phyloP scores from a whole-genome alignment of 1,284 basidiomycete species.

The Rhodotorula sp. region DNA sequence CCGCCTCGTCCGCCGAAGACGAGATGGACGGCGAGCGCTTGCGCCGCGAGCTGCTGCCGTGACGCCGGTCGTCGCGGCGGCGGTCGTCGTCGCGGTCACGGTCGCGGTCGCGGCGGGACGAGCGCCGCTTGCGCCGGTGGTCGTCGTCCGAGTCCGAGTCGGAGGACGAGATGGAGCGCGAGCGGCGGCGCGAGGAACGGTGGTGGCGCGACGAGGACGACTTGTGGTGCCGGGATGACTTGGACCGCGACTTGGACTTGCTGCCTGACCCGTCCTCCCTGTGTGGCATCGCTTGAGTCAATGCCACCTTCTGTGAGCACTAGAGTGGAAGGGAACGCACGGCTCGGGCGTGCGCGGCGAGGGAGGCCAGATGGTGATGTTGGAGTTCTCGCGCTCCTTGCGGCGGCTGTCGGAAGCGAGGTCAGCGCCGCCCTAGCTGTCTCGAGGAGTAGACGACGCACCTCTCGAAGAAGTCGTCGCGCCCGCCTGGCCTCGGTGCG shows the following conservation, averaged over 20 bases:
- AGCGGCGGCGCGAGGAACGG: slow-evolving; percentile 54
- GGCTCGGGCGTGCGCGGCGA: slow-evolving; percentile 68
- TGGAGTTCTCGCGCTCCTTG: slow-evolving; percentile 65
- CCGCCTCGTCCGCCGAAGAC: slow-evolving; percentile 30
- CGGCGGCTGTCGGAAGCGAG: slow-evolving; percentile 62
- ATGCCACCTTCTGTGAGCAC: slow-evolving; percentile 18
- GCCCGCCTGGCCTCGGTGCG: slow-evolving; percentile 5
- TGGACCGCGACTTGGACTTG: slow-evolving; percentile 23
- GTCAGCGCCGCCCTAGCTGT: no score
- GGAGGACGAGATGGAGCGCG: slow-evolving; percentile 56
- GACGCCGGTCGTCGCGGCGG: neutral
- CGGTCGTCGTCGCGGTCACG: slow-evolving; percentile 18
- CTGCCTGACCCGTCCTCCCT: slow-evolving; percentile 25
- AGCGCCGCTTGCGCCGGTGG: slow-evolving; percentile 49
- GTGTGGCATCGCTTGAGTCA: slow-evolving; percentile 28
- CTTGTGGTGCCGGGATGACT: slow-evolving; percentile 23
- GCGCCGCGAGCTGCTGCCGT: neutral
- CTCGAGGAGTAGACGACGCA: slow-evolving; percentile 13
- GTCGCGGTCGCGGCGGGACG: slow-evolving; percentile 2
- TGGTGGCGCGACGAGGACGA: slow-evolving; percentile 47
- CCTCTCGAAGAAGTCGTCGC: slow-evolving; percentile 43
- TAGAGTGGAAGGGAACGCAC: slow-evolving; percentile 16
- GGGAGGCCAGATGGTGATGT: slow-evolving; percentile 75
- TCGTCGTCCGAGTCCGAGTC: slow-evolving; percentile 61
- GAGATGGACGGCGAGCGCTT: slow-evolving; percentile 49